Percentiles rank a stretch among this genome's conserved stretches.
These are phyloP conservation scores for Erodium trifolium DNA, from an alignment of 441 rosid species.

Conservation along the genomic window DNA sequence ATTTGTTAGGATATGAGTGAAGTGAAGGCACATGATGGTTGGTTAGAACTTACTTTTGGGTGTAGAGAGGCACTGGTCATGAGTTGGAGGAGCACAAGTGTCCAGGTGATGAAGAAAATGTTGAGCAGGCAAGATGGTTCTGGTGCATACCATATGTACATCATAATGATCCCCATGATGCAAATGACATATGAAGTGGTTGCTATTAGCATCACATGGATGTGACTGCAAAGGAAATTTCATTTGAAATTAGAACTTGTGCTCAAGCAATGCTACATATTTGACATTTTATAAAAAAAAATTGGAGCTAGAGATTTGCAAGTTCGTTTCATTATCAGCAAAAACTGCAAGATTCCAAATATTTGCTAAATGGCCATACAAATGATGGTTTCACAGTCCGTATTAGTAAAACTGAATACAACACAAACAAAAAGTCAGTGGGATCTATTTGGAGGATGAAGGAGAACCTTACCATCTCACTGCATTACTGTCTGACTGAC, in stretches of 20 bases:
- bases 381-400: not conserved
- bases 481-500: conserved; percentile 35
- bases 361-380: not conserved
- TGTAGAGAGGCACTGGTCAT: conserved; percentile 92
- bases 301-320: no score
- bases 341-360: conserved; percentile 6
- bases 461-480: conserved; percentile 55
- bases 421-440: not conserved
- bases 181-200: conserved; percentile 64
- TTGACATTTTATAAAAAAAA: no score
- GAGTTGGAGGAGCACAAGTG: conserved; percentile 82
- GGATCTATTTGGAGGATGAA: not conserved
- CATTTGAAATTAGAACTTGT: no score
- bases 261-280: no score
- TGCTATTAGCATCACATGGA: conserved; percentile 64
- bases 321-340: no score
- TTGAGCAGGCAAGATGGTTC: conserved; percentile 78
- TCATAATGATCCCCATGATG: conserved; percentile 67
- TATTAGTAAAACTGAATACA: not conserved
- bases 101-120: conserved; percentile 90
- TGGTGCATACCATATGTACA: conserved; percentile 95
- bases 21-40: not conserved
- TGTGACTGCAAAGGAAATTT: conserved; percentile 39
- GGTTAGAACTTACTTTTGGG: conserved; percentile 48
- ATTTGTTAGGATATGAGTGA: conserved; percentile 6